A percentile compares a stretch with the other conserved stretches of the same genome.
phyloP scores from a whole-genome alignment of 345 rosid genomes.

The Conringia planisiliqua region DNA sequence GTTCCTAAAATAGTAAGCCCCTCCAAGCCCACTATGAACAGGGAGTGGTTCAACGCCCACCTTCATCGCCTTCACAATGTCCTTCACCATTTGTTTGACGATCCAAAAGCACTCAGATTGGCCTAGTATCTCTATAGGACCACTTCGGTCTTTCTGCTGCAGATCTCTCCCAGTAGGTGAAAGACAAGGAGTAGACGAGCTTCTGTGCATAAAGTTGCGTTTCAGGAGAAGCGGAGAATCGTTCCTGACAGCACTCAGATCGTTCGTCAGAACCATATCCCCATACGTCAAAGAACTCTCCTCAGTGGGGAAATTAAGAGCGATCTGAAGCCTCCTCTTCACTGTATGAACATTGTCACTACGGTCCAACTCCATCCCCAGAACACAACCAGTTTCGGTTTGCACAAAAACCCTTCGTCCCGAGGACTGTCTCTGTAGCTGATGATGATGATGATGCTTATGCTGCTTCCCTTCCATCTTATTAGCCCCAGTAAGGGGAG shows the following conservation, averaged over 20 bases:
- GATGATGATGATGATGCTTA: conserved; percentile 30
- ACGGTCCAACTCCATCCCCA: conserved; percentile 99
- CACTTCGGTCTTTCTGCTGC: conserved; percentile 77
- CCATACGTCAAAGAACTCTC: conserved; percentile 81
- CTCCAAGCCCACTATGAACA: conserved; percentile 88
- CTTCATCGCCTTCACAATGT: conserved; percentile 78
- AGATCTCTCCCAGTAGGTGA: conserved; percentile 82
- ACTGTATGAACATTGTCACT: conserved; percentile 89
- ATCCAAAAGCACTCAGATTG: conserved; percentile 50
- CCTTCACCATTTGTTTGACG: conserved; percentile 56
- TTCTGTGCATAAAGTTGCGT: conserved; percentile 72
- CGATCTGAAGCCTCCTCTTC: conserved; percentile 90
- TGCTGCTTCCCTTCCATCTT: conserved; percentile 60
- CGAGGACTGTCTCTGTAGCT: conserved; percentile 44
- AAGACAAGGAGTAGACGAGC: conserved; percentile 98
- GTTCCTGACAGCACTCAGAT: conserved; percentile 80
- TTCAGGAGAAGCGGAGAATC: conserved; percentile 88
- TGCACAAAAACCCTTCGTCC: conserved; percentile 95
- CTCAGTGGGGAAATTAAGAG: conserved; percentile 78
- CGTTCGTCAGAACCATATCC: conserved; percentile 81
- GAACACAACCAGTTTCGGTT: conserved; percentile 92
- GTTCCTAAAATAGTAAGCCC: conserved; percentile 87
- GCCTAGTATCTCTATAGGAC: conserved; percentile 87
- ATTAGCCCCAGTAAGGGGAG: conserved; percentile 55
- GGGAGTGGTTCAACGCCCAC: conserved; percentile 78